phyloP scores from a whole-genome alignment of 306 rosid species.

The Albizia julibrissin region DNA sequence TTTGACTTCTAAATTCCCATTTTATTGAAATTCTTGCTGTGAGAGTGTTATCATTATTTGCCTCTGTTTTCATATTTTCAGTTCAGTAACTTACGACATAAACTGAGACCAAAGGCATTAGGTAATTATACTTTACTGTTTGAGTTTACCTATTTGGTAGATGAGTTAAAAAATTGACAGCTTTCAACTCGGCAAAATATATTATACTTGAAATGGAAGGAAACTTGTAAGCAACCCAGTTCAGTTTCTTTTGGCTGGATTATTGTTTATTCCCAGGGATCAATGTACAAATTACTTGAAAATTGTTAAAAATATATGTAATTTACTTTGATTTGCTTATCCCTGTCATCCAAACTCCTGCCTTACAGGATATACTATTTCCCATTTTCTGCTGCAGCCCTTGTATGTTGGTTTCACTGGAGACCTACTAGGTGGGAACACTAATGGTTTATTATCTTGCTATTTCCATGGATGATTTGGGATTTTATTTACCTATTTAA shows the following conservation, averaged over 20 bases:
- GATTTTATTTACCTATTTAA: neutral
- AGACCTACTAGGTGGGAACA: too few relatives aligned
- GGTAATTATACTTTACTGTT: neutral
- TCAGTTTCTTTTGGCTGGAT: neutral
- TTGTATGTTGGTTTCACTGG: slow-evolving; percentile 91
- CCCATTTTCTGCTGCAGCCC: slow-evolving; percentile 59
- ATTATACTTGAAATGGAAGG: neutral
- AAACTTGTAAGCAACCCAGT: neutral
- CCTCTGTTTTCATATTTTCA: too few relatives aligned
- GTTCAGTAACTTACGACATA: too few relatives aligned
- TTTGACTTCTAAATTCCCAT: too few relatives aligned
- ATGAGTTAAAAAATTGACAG: slow-evolving; percentile 14
- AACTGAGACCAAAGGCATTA: too few relatives aligned
- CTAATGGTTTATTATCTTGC: neutral
- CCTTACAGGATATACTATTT: neutral
- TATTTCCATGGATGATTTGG: neutral
- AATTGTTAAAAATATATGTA: neutral
- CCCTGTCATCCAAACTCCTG: neutral
- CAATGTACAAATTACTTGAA: neutral
- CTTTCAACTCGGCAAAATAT: neutral
- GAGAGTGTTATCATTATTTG: too few relatives aligned
- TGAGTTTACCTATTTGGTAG: slow-evolving; percentile 11
- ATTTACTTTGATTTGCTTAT: neutral
- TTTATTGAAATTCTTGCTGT: too few relatives aligned
- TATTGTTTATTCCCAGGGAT: neutral